phyloP scores from a whole-genome alignment of 2,329 filamentous ascomycete species.

The Byssochlamys sp. region DNA sequence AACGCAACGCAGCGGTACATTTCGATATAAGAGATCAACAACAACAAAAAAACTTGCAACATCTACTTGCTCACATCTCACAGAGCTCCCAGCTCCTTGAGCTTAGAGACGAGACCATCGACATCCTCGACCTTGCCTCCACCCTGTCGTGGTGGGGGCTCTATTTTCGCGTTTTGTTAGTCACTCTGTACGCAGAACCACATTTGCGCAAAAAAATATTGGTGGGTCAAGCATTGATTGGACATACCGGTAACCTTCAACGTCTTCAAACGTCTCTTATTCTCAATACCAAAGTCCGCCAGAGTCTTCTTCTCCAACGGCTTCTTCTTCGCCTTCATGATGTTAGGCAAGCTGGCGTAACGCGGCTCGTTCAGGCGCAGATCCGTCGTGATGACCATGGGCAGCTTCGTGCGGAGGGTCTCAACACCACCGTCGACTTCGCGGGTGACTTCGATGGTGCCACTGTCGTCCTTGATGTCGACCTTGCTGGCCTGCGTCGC shows the following conservation, averaged over 20 bases:
- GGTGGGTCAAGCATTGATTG: too few species aligned
- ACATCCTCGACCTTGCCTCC: conserved; percentile 97
- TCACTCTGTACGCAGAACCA: not conserved
- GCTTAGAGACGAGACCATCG: conserved; percentile 80
- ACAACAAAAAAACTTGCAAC: not conserved
- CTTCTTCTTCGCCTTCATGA: conserved; percentile 99
- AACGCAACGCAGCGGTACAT: not conserved
- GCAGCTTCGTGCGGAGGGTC: conserved; percentile 74
- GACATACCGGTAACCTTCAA: conserved; percentile 70
- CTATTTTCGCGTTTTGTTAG: conserved; percentile 33
- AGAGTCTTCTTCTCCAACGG: conserved; percentile 84
- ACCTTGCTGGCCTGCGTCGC: conserved; percentile 87
- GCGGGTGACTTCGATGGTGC: conserved; percentile 65
- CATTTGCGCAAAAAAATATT: conserved; percentile 9
- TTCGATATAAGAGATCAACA: not conserved
- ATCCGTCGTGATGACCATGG: conserved; percentile 91
- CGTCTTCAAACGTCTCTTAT: conserved; percentile 69
- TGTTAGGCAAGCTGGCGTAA: conserved; percentile 91
- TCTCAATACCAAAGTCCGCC: conserved; percentile 69
- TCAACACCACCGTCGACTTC: conserved; percentile 95
- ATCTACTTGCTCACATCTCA: conserved; percentile 32
- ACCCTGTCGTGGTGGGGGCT: conserved; percentile 78
- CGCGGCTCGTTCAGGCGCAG: conserved; percentile 86
- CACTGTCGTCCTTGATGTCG: conserved; percentile 58
- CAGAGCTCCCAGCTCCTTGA: conserved; percentile 91